Base-by-base conservation (phyloP, 2,329 filamentous ascomycete species). In the Botrytis deweyae region DNA sequence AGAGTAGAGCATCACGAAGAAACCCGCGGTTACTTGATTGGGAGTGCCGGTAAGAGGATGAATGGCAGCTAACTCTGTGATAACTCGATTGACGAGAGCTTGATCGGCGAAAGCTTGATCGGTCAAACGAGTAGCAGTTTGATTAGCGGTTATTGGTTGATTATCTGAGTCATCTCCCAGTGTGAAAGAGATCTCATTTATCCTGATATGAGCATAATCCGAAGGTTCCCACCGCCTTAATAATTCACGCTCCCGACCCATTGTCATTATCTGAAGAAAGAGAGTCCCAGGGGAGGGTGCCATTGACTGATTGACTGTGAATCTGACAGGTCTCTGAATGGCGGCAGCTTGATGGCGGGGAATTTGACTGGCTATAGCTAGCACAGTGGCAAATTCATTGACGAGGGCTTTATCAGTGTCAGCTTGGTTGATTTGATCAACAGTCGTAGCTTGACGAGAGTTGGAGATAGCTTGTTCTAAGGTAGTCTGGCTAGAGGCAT, bases 1-100 rank as follows among this genome's bases (percentile, higher is more conserved):
- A 29, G 52, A 58, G n/a, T 58, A 58, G 52, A 58, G 25, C n/a
- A 7, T 18, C 52, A 29, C 3, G 6, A 58, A 29, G 3, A 58
- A 33, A 5, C 12, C 3, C 14, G n/a, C 16, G 52, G 1, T 29
- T 58, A 8, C 14, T 58, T 29, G 52, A 58, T 8, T 18, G 52
- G 14, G 14, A 7, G n/a, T 18, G n/a, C 14, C 14, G n/a, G 52
- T 29, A 29, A n/a, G 0, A 29, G 4, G 25, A 3, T 16, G 1
- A 14, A 55, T 6, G 52, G n/a, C 6, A 58, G 52, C 52, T 58
- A 58, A n/a, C 52, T 29, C 52, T 58, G 16, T 18, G 14, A 18
- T 18, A 18, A n/a, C 14, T 29, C 6, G 52, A 18, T 58, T 16
- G n/a, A 58, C 6, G n/a, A 29, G n/a, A 33, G 52, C 52, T 29